Evolutionary conservation across 805 yeast species (phyloP).

Genomic region (Pichia nakasei): DNA sequence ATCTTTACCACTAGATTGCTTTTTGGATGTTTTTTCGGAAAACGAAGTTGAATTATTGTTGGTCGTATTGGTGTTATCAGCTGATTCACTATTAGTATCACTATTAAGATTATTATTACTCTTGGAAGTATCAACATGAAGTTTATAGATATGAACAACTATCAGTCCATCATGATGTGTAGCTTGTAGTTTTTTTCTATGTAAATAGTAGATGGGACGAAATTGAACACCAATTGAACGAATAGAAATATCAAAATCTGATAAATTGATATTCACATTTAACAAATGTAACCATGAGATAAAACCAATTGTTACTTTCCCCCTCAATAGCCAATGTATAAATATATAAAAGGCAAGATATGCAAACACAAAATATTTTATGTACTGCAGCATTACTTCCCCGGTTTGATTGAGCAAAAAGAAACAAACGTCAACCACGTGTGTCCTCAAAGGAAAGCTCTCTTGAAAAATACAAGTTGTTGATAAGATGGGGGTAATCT

Average conservation of each 20-base stretch:
- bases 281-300: conserved; percentile 19
- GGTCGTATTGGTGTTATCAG: neutral
- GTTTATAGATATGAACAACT: conserved; percentile 9
- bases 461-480: too few species aligned
- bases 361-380: conserved; percentile 1
- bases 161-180: conserved; percentile 15
- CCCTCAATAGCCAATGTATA: conserved; percentile 13
- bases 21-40: too few species aligned
- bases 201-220: conserved; percentile 13
- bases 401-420: too few species aligned
- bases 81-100: neutral
- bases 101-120: too few species aligned
- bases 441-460: too few species aligned
- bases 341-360: conserved; percentile 3
- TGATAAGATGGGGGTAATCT: too few species aligned
- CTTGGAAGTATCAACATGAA: neutral
- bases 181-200: conserved; percentile 8
- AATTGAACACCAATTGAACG: conserved; percentile 13
- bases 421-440: too few species aligned
- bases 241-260: conserved; percentile 6
- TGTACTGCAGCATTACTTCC: neutral
- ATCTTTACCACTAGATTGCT: too few species aligned
- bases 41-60: neutral
- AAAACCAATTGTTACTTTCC: conserved; percentile 16
- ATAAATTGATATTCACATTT: conserved; percentile 9